These are phyloP conservation scores for Grosmannia clavigera DNA, from an alignment of 2,329 filamentous ascomycete species.

Conservation along the genomic window DNA sequence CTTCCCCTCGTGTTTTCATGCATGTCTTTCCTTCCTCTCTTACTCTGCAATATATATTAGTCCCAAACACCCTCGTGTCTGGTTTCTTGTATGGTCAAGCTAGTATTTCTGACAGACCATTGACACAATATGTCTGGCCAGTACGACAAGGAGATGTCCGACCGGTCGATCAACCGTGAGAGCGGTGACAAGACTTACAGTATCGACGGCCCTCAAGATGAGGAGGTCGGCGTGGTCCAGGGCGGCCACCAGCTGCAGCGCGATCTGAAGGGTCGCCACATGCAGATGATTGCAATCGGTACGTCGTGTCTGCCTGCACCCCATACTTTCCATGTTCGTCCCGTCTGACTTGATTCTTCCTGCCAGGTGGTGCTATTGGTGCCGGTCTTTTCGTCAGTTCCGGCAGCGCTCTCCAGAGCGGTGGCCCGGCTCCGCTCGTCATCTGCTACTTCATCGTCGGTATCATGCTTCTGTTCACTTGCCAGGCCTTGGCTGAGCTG, in stretches of 20 bases:
- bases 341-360: not conserved
- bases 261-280: conserved; percentile 25
- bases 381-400: conserved; percentile 60
- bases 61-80: not conserved
- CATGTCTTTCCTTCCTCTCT: not conserved
- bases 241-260: conserved; percentile 22
- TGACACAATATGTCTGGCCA: conserved; percentile 1
- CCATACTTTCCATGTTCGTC: not conserved
- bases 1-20: not conserved
- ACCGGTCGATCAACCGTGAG: conserved; percentile 6
- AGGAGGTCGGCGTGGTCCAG: conserved; percentile 24
- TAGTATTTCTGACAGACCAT: not conserved
- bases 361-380: conserved; percentile 29
- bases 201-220: conserved; percentile 15
- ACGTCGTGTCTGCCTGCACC: conserved; percentile 6
- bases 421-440: conserved; percentile 41
- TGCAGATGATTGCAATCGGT: conserved; percentile 37
- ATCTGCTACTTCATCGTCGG: conserved; percentile 44
- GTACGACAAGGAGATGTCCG: conserved; percentile 8
- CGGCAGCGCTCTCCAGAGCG: conserved; percentile 44
- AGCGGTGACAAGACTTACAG: conserved; percentile 1
- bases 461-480: conserved; percentile 44
- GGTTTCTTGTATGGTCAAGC: not conserved
- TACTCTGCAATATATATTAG: not conserved
- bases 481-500: conserved; percentile 48